These are phyloP conservation scores for Citrus trifoliata DNA, from an alignment of 345 rosid species.

Conservation along the genomic window DNA sequence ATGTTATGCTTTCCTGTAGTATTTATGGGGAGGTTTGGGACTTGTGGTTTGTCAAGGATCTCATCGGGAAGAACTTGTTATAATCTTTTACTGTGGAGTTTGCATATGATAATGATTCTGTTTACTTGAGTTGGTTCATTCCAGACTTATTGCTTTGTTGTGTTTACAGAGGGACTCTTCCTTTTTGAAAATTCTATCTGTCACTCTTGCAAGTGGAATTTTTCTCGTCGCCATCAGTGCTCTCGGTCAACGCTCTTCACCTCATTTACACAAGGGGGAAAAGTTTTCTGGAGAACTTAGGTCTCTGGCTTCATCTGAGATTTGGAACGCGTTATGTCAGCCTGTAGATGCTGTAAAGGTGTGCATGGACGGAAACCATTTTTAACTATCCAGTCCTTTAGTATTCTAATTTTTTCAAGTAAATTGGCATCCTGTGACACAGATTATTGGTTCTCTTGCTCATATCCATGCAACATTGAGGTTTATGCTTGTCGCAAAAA, in stretches of 20 bases:
- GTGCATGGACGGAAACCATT: conserved; percentile 3
- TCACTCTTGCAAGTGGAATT: conserved; percentile 64
- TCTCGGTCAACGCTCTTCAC: conserved; percentile 40
- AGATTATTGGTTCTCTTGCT: neutral
- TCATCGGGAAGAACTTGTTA: neutral
- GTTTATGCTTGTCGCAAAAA: neutral
- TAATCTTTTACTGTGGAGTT: neutral
- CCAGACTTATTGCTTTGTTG: conserved; percentile 12
- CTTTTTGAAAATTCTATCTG: conserved; percentile 47
- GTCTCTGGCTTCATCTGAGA: conserved; percentile 39
- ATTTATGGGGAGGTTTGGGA: neutral
- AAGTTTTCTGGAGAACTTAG: conserved; percentile 25
- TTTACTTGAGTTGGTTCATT: conserved; percentile 1
- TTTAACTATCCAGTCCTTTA: neutral
- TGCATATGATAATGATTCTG: neutral
- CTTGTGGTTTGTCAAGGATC: neutral
- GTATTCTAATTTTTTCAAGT: neutral
- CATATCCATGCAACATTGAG: neutral
- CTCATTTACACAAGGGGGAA: conserved; percentile 38
- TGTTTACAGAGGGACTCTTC: conserved; percentile 55
- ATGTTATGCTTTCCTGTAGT: neutral
- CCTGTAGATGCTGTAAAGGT: conserved; percentile 54
- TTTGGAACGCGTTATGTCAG: conserved; percentile 28
- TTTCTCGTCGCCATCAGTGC: conserved; percentile 45
- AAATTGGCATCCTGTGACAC: neutral